Percentiles rank a stretch among this genome's conserved stretches.
phyloP scores from a whole-genome alignment of 495 filamentous ascomycete species.

The Tuber magnatum region DNA sequence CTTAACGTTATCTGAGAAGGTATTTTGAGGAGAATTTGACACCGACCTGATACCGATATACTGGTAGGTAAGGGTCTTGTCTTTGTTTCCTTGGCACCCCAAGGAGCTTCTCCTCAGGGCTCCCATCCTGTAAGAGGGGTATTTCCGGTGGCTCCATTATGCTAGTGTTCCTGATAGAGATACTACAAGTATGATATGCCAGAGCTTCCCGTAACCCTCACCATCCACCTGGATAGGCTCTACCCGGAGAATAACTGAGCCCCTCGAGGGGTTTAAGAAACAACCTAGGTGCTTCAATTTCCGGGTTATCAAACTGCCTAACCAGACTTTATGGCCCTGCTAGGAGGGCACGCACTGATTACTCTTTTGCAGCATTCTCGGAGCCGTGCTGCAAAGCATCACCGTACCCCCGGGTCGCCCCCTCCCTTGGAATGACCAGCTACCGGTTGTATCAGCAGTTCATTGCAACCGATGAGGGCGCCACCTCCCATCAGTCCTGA shows the following conservation, averaged over 20 bases:
- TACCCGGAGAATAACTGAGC: not conserved
- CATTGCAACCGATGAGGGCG: not conserved
- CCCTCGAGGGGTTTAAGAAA: not conserved
- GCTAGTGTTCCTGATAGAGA: not conserved
- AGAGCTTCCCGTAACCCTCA: not conserved
- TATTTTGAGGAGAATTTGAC: not conserved
- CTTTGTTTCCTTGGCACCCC: not conserved
- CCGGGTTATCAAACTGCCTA: not conserved
- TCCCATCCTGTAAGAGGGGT: not conserved
- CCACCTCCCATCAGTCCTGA: not conserved
- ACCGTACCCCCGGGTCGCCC: not conserved
- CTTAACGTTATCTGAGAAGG: too few relatives aligned
- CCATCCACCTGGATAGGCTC: not conserved
- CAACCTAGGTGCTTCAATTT: not conserved
- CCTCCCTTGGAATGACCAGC: not conserved
- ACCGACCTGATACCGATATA: not conserved
- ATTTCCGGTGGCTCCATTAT: not conserved
- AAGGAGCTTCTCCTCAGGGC: not conserved
- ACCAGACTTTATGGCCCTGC: not conserved
- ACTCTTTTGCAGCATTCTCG: not conserved
- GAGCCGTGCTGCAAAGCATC: not conserved
- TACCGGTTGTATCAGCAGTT: too few relatives aligned
- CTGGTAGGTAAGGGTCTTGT: not conserved
- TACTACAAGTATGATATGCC: too few relatives aligned
- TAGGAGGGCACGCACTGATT: not conserved